A percentile compares a stretch with the other conserved stretches of the same genome.
phyloP scores from a whole-genome alignment of 2,329 filamentous ascomycete genomes.

The Fusarium newnesense region DNA sequence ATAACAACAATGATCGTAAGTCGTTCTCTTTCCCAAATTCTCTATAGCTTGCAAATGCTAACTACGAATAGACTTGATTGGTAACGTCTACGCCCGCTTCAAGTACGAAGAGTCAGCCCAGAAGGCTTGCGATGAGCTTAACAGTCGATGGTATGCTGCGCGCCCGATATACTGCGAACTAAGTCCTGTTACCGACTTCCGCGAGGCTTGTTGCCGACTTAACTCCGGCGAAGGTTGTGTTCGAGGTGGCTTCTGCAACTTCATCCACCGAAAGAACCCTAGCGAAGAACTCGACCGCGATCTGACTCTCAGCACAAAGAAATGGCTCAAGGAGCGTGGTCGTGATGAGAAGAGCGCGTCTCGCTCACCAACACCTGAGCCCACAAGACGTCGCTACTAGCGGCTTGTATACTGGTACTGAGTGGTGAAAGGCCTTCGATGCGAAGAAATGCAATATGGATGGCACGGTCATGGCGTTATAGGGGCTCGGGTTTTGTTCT shows the following conservation, averaged over 20 bases:
- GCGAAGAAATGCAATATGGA: slow-evolving; percentile 25
- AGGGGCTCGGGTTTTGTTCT: slow-evolving; percentile 32
- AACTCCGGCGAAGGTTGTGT: slow-evolving; percentile 97
- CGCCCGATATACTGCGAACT: slow-evolving; percentile 98
- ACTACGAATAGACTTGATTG: slow-evolving; percentile 79
- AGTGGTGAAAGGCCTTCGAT: background rate
- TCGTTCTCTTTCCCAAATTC: slow-evolving; percentile 43
- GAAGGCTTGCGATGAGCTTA: slow-evolving; percentile 91
- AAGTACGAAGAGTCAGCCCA: slow-evolving; percentile 99
- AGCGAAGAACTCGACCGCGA: slow-evolving; percentile 88
- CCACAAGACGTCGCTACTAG: slow-evolving; percentile 77
- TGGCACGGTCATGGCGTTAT: slow-evolving; percentile 43
- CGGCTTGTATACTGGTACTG: slow-evolving; percentile 1
- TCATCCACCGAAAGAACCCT: slow-evolving; percentile 98
- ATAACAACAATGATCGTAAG: slow-evolving; percentile 98
- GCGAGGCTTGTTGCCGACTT: slow-evolving; percentile 94
- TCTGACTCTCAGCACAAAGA: slow-evolving; percentile 88
- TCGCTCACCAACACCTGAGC: slow-evolving; percentile 88
- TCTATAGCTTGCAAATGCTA: slow-evolving; percentile 25
- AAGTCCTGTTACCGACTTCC: slow-evolving; percentile 95
- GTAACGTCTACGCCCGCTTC: slow-evolving; percentile 99
- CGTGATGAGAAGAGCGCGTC: slow-evolving; percentile 84
- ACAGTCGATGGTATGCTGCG: slow-evolving; percentile 95
- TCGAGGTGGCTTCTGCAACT: slow-evolving; percentile 97
- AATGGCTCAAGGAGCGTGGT: slow-evolving; percentile 90